Conservation (phyloP, 2,329 filamentous ascomycete species). For the Fusarium pseudoanthophilum region DNA sequence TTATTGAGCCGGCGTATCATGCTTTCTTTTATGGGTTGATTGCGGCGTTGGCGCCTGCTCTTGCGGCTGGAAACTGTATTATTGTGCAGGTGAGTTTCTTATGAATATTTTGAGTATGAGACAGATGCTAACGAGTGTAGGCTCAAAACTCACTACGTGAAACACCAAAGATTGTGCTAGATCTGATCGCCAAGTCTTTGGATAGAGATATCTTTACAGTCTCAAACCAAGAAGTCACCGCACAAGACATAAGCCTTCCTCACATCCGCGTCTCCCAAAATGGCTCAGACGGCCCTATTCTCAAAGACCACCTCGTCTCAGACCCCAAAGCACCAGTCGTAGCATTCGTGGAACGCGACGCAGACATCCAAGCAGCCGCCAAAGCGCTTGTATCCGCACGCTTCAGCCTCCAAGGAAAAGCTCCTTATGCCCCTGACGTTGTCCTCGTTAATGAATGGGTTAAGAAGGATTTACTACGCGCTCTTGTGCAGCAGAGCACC, state of each 20-base stretch:
- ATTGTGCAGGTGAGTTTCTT: slow-evolving; percentile 20
- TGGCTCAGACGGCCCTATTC: not conserved
- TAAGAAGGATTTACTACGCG: slow-evolving; percentile 35
- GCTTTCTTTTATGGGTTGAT: slow-evolving; percentile 35
- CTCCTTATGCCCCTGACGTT: slow-evolving; percentile 36
- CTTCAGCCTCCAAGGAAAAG: slow-evolving; percentile 28
- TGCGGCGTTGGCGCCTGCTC: slow-evolving; percentile 22
- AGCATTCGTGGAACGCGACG: slow-evolving; percentile 37
- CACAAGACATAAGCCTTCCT: slow-evolving; percentile 2
- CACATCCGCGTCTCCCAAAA: slow-evolving; percentile 22
- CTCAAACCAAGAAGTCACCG: not conserved
- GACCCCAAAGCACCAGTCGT: slow-evolving; percentile 8
- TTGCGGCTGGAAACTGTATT: slow-evolving; percentile 32
- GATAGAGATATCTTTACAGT: slow-evolving; percentile 19
- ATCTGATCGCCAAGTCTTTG: slow-evolving; percentile 9
- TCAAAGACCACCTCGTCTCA: slow-evolving; percentile 10
- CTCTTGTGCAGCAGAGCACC: slow-evolving; percentile 25
- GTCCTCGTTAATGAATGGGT: slow-evolving; percentile 39
- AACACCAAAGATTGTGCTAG: slow-evolving; percentile 7
- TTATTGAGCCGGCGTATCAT: slow-evolving; percentile 34
- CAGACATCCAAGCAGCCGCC: slow-evolving; percentile 30
- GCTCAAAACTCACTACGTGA: slow-evolving; percentile 8
- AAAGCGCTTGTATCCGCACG: slow-evolving; percentile 26
- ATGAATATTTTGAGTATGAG: fast-evolving
- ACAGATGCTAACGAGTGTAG: not conserved